These are phyloP conservation scores for Paraleonurus japonicus DNA, from an alignment of 257 asterid genomes.

Conservation along the genomic window DNA sequence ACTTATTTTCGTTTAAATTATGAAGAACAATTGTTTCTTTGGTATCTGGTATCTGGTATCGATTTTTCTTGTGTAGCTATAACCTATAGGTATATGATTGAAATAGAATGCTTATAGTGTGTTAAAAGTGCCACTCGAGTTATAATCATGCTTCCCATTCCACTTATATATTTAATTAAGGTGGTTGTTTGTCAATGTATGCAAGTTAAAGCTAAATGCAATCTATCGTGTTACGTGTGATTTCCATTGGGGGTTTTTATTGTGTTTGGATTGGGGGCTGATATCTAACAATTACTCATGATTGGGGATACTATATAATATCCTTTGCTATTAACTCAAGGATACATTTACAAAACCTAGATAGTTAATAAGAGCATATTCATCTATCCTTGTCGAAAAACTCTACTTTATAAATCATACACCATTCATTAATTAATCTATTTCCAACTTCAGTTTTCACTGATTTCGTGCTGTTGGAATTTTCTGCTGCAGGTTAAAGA, in stretches of 20 bases:
- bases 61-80: background rate
- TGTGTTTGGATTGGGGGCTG: background rate
- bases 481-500: constrained; percentile 43
- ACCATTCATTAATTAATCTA: no score
- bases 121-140: background rate
- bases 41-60: background rate
- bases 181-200: background rate
- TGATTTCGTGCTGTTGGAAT: constrained; percentile 7
- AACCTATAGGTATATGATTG: background rate
- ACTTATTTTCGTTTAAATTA: background rate
- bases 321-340: background rate
- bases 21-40: background rate
- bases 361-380: background rate
- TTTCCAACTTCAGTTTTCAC: background rate
- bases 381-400: background rate
- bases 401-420: background rate
- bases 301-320: background rate
- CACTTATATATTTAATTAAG: background rate
- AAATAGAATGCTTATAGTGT: background rate
- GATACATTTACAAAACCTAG: background rate
- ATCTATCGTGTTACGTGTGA: background rate
- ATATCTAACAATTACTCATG: background rate
- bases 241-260: background rate
- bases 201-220: background rate
- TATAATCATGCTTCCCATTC: background rate